Evolutionary conservation across 164 flowering plant species (phyloP).

Genomic region (Taxillus chinensis): DNA sequence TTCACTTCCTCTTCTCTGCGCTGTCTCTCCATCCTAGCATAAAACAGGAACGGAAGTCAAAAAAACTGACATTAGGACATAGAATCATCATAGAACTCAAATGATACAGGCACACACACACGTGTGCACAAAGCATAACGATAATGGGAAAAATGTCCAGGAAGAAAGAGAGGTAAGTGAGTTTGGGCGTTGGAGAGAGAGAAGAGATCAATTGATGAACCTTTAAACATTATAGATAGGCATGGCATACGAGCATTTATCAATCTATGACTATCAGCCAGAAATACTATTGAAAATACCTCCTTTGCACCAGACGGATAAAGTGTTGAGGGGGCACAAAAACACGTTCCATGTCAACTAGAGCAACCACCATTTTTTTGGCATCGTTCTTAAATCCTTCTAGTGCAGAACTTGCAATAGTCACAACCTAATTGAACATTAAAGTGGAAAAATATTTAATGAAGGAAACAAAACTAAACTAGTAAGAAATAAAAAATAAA

Average conservation of each 20-base stretch:
- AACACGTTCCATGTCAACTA: conserved; percentile 99
- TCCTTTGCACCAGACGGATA: conserved; percentile 89
- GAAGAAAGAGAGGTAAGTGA: background rate
- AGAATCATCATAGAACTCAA: no score
- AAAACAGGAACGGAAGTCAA: background rate
- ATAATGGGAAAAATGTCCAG: no score
- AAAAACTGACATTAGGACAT: background rate
- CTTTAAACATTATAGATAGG: no score
- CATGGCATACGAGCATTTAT: no score
- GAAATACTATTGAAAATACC: conserved; percentile 30
- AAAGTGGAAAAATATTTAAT: background rate
- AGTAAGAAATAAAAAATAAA: background rate
- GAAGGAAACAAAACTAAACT: background rate
- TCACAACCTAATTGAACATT: conserved; percentile 46
- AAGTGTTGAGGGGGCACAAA: conserved; percentile 99
- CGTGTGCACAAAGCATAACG: no score
- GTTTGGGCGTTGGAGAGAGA: background rate
- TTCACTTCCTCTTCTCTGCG: conserved; percentile 89
- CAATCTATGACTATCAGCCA: no score
- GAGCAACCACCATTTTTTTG: conserved; percentile 93
- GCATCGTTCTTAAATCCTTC: conserved; percentile 86
- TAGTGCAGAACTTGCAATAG: conserved; percentile 82
- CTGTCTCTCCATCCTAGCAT: conserved; percentile 89
- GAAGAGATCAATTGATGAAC: no score
- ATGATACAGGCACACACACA: no score